A percentile compares a stretch with the other conserved stretches of the same genome.
Conservation (phyloP, 1,284 basidiomycete genomes). For the Takashimella koratensis region DNA sequence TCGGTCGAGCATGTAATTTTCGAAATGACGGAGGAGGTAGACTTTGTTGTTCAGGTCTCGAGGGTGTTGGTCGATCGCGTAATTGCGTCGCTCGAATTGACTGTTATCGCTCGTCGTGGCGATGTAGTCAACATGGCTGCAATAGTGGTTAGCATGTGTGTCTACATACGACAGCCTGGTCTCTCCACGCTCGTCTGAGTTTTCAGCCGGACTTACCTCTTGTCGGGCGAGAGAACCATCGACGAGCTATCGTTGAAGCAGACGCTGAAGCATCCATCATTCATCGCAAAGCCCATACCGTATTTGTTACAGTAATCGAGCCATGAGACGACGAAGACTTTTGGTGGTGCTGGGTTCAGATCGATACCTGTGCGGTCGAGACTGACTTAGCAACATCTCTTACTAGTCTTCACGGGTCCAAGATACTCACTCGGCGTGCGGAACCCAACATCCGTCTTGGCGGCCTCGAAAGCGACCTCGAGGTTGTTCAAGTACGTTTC, state of each 20-base stretch:
- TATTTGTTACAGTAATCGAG: constrained; percentile 98
- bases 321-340: constrained; percentile 93
- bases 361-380: constrained; percentile 18
- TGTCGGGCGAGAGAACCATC: constrained; percentile 76
- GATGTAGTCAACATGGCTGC: constrained; percentile 80
- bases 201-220: constrained; percentile 57
- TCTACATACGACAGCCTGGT: too few relatives aligned
- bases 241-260: constrained; percentile 94
- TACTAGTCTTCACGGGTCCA: too few relatives aligned
- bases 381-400: too few relatives aligned
- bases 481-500: constrained; percentile 61
- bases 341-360: constrained; percentile 59
- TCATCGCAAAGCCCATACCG: constrained; percentile 95
- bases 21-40: constrained; percentile 86
- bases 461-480: constrained; percentile 64
- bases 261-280: constrained; percentile 89
- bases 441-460: constrained; percentile 60
- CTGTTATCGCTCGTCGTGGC: constrained; percentile 23
- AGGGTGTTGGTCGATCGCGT: constrained; percentile 37
- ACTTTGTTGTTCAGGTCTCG: constrained; percentile 76
- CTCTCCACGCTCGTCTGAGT: too few relatives aligned
- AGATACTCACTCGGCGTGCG: constrained; percentile 56
- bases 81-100: constrained; percentile 38
- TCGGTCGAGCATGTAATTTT: constrained; percentile 83
- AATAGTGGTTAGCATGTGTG: too few relatives aligned